These are phyloP conservation scores for Jamesozyma piceae DNA, from an alignment of 805 yeast genomes.

Conservation along the genomic window DNA sequence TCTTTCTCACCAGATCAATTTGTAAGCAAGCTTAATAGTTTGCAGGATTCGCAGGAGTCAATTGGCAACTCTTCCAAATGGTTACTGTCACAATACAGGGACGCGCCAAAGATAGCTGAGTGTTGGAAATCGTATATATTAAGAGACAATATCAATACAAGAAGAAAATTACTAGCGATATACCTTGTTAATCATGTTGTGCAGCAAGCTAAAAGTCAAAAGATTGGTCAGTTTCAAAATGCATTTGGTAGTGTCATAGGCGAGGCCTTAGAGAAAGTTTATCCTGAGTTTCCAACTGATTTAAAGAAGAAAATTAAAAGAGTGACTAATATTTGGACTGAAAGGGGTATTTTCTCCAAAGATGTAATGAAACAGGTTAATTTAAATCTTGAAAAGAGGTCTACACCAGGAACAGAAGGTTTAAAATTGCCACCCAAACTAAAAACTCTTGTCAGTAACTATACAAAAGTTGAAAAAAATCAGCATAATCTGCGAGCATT, in stretches of 20 bases:
- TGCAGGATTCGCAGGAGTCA: slow-evolving; percentile 31
- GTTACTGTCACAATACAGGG: slow-evolving; percentile 24
- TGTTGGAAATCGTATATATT: slow-evolving; percentile 23
- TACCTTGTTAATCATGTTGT: slow-evolving; percentile 29
- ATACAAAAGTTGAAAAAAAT: slow-evolving; percentile 15
- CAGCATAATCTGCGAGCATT: slow-evolving; percentile 20
- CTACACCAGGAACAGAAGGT: slow-evolving; percentile 8
- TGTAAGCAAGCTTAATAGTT: slow-evolving; percentile 15
- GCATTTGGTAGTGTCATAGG: slow-evolving; percentile 25
- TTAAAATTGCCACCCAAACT: slow-evolving; percentile 30
- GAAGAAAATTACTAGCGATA: slow-evolving; percentile 24
- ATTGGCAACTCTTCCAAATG: slow-evolving; percentile 28
- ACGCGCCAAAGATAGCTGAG: slow-evolving; percentile 19
- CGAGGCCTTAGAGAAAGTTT: slow-evolving; percentile 30
- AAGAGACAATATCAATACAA: slow-evolving; percentile 18
- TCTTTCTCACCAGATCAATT: slow-evolving; percentile 26
- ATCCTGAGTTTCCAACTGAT: slow-evolving; percentile 32
- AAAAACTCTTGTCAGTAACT: slow-evolving; percentile 21
- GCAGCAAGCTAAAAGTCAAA: slow-evolving; percentile 27
- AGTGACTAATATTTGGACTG: slow-evolving; percentile 57
- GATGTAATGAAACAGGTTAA: slow-evolving; percentile 11
- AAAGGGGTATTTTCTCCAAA: slow-evolving; percentile 42
- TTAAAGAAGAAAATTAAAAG: slow-evolving; percentile 45
- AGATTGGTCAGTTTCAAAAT: slow-evolving; percentile 23
- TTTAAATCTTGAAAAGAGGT: slow-evolving; percentile 3